Conservation (phyloP, 1,284 basidiomycete species). For the Abortiporus biennis region DNA sequence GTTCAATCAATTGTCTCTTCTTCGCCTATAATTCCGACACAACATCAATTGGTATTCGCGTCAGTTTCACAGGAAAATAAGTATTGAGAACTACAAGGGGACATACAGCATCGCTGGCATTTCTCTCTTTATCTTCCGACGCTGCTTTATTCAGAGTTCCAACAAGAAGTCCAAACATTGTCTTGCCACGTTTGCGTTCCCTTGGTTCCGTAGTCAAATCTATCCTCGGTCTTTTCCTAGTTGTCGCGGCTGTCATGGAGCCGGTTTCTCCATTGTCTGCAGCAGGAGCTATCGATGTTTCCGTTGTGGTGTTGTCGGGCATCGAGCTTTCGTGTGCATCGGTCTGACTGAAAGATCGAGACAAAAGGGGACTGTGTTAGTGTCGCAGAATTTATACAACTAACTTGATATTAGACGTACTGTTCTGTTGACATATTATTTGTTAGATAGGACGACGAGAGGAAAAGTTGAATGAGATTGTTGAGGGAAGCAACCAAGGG, state of each 20-base stretch:
- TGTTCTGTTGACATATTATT: slow-evolving; percentile 47
- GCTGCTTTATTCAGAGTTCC: slow-evolving; percentile 80
- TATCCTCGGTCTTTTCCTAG: slow-evolving; percentile 64
- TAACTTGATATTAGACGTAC: slow-evolving; percentile 25
- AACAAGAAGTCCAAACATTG: slow-evolving; percentile 74
- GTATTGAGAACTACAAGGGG: slow-evolving; percentile 3
- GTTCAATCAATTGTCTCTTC: slow-evolving; percentile 73
- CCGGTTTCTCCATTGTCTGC: slow-evolving; percentile 18
- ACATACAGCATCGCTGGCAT: slow-evolving; percentile 71
- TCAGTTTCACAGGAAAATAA: not conserved
- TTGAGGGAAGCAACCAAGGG: too few species aligned
- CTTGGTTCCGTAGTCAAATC: slow-evolving; percentile 46
- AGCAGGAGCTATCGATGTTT: slow-evolving; percentile 18
- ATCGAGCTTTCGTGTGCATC: slow-evolving; percentile 16
- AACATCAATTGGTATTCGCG: not conserved
- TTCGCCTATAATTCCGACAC: slow-evolving; percentile 46
- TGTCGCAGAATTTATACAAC: not conserved
- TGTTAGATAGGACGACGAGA: too few species aligned
- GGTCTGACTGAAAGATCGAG: slow-evolving; percentile 4
- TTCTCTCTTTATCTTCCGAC: slow-evolving; percentile 74
- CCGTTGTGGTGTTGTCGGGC: slow-evolving; percentile 25
- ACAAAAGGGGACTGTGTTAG: not conserved
- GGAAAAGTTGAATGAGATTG: too few species aligned
- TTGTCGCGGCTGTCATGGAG: slow-evolving; percentile 18
- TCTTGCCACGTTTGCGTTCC: slow-evolving; percentile 75